Percentiles rank a stretch among this genome's conserved stretches.
Evolutionary conservation across 495 filamentous ascomycete species (phyloP).

Genomic region (Pseudotulostoma volvatum): DNA sequence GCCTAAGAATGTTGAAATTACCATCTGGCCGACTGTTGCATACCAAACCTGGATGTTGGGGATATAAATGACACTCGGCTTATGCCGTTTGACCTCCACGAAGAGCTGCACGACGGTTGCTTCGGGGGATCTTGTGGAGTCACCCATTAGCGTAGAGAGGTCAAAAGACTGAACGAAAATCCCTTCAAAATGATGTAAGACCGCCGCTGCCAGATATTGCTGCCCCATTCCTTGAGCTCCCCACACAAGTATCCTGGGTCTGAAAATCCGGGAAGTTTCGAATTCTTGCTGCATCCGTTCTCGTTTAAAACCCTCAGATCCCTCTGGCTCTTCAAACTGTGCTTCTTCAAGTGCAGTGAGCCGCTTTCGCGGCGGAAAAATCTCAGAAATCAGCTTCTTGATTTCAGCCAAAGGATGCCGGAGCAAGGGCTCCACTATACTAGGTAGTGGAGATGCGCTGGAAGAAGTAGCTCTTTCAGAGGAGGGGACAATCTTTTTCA

Average conservation of each 20-base stretch:
- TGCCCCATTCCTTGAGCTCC: conserved; percentile 84
- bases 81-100: conserved; percentile 78
- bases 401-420: conserved; percentile 52
- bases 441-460: conserved; percentile 59
- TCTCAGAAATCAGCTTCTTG: conserved; percentile 47
- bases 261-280: conserved; percentile 72
- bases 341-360: conserved; percentile 86
- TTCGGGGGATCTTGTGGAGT: conserved; percentile 60
- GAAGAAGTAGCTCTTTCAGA: conserved; percentile 78
- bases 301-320: conserved; percentile 62
- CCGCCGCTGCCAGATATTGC: conserved; percentile 71
- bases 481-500: conserved; percentile 90
- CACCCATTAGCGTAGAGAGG: conserved; percentile 61
- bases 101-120: conserved; percentile 80
- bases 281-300: conserved; percentile 85
- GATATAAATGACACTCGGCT: conserved; percentile 90
- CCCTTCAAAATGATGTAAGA: conserved; percentile 80
- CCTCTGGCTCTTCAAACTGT: conserved; percentile 73
- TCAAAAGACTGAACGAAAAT: conserved; percentile 94
- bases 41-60: conserved; percentile 83
- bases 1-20: conserved; percentile 62
- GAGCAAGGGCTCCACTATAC: conserved; percentile 65
- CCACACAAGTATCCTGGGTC: conserved; percentile 67
- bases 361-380: conserved; percentile 69
- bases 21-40: conserved; percentile 43